Conservation (phyloP, 345 rosid genomes). For the Adansonia digitata region DNA sequence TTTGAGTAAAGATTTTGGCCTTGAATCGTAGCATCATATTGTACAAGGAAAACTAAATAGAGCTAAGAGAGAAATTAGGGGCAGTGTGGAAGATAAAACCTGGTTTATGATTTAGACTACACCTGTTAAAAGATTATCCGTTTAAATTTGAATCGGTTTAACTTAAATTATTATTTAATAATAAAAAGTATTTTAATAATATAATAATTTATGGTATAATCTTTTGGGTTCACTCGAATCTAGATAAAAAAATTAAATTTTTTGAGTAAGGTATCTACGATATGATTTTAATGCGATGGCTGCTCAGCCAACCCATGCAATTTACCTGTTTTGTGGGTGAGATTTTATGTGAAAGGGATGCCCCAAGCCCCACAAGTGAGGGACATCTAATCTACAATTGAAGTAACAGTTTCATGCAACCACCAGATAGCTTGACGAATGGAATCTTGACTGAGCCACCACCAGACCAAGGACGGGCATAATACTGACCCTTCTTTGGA, state of each 20-base stretch:
- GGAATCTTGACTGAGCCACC: conserved; percentile 1
- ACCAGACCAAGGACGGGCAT: background rate
- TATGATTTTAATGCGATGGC: too few relatives aligned
- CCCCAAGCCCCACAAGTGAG: background rate
- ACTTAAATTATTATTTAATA: too few relatives aligned
- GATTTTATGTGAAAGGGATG: background rate
- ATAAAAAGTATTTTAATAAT: too few relatives aligned
- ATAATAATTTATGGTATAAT: too few relatives aligned
- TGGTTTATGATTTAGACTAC: too few relatives aligned
- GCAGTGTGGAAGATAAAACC: background rate
- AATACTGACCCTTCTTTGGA: background rate
- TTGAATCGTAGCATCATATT: too few relatives aligned
- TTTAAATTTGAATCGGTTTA: too few relatives aligned
- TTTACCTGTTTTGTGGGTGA: background rate
- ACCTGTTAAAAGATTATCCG: too few relatives aligned
- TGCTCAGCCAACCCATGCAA: too few relatives aligned
- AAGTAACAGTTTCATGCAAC: background rate
- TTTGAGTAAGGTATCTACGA: too few relatives aligned
- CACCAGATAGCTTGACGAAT: background rate
- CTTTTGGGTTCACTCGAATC: too few relatives aligned
- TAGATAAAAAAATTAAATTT: too few relatives aligned
- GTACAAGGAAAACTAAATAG: background rate
- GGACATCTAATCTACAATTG: background rate
- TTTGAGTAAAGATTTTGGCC: background rate
- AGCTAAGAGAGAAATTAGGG: background rate